Percentiles rank a stretch among this genome's conserved stretches.
Evolutionary conservation across 2,329 filamentous ascomycete genomes (phyloP).

Genomic region (Falciphora oryzae): DNA sequence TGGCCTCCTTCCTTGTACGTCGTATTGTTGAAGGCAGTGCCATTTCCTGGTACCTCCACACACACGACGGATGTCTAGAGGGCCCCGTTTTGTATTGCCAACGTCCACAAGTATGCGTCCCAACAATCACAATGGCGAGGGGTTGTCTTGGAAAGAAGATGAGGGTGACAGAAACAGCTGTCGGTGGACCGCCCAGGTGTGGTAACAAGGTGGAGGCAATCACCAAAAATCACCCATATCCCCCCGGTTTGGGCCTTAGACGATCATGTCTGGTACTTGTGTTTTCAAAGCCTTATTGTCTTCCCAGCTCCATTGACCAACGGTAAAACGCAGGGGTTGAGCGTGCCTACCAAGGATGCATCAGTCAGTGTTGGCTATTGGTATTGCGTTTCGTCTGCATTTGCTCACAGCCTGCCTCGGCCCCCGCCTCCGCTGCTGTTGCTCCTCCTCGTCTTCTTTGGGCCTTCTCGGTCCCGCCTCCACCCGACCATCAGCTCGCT

Average conservation of each 20-base stretch:
- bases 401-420: not conserved
- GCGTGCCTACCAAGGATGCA: not conserved
- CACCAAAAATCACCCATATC: not conserved
- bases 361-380: not conserved
- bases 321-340: not conserved
- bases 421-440: not conserved
- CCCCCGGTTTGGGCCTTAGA: not conserved
- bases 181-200: not conserved
- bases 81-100: too few relatives aligned
- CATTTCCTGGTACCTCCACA: not conserved
- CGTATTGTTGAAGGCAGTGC: not conserved
- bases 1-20: not conserved
- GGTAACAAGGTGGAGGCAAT: not conserved
- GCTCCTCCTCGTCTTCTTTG: not conserved
- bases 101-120: too few relatives aligned
- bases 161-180: not conserved
- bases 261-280: not conserved
- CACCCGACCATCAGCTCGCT: not conserved
- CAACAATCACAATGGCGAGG: too few relatives aligned
- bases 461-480: not conserved
- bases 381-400: not conserved
- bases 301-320: not conserved
- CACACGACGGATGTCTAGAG: not conserved
- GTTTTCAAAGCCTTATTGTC: not conserved
- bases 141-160: not conserved